Conservation (phyloP, 2,329 filamentous ascomycete species). For the Aureobasidium vineae region DNA sequence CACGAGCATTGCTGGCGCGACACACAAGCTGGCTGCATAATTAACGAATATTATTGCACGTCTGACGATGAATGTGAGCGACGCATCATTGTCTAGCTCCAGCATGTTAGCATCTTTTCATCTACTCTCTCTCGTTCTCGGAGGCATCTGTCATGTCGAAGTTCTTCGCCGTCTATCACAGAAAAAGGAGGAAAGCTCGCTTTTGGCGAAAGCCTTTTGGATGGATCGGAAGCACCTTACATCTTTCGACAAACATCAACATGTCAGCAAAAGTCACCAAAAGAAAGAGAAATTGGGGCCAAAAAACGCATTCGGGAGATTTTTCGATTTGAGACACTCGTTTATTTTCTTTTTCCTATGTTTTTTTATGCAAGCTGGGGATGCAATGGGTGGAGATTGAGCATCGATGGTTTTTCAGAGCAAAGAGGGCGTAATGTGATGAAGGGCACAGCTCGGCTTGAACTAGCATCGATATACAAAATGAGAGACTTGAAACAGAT, state of each 20-base stretch:
- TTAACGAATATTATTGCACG: conserved; percentile 15
- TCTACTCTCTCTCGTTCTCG: conserved; percentile 13
- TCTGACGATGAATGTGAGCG: not conserved
- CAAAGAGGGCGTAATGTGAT: conserved; percentile 11
- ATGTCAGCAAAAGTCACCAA: not conserved
- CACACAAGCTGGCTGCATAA: conserved; percentile 7
- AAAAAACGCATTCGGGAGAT: conserved; percentile 9
- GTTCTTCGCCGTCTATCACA: conserved; percentile 18
- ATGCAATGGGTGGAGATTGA: conserved; percentile 16
- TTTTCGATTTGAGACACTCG: conserved; percentile 9
- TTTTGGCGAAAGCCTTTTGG: conserved; percentile 23
- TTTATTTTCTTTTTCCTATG: conserved; percentile 17
- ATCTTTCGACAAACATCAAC: conserved; percentile 8
- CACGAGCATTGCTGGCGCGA: conserved; percentile 12
- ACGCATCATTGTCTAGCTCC: conserved; percentile 16
- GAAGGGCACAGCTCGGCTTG: not conserved
- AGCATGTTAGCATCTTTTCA: conserved; percentile 21
- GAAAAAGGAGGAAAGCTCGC: conserved; percentile 21
- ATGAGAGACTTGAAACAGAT: conserved; percentile 4
- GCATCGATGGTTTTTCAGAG: not conserved
- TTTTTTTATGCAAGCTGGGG: conserved; percentile 17
- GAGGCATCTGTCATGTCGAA: conserved; percentile 22
- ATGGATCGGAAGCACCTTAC: not conserved
- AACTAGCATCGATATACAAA: conserved; percentile 4
- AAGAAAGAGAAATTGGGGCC: not conserved